phyloP scores from a whole-genome alignment of 805 yeast genomes.

The Candida yuanshanica region DNA sequence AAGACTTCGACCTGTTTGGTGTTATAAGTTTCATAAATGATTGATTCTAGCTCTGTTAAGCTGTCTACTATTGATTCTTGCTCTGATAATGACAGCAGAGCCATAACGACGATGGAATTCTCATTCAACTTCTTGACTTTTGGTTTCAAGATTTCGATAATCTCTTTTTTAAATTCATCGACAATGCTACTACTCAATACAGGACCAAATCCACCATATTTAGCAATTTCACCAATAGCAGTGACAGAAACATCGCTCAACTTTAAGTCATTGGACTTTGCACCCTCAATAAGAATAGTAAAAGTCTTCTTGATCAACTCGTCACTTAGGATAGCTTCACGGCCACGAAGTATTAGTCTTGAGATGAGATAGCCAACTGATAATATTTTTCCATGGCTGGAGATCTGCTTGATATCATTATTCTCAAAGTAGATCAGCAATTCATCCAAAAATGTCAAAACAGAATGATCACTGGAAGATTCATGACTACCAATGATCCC shows the following conservation, averaged over 20 bases:
- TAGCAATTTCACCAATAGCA: constrained; percentile 31
- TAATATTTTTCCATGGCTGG: constrained; percentile 19
- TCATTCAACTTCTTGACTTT: constrained; percentile 55
- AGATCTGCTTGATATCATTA: constrained; percentile 7
- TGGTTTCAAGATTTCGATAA: constrained; percentile 28
- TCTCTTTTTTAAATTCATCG: constrained; percentile 14
- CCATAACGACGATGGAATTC: constrained; percentile 47
- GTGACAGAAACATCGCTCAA: constrained; percentile 16
- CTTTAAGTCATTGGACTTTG: constrained; percentile 8
- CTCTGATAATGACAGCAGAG: constrained; percentile 43
- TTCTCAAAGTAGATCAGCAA: constrained; percentile 8
- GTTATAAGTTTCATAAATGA: constrained; percentile 51
- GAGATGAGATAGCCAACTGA: constrained; percentile 42
- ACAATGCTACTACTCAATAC: constrained; percentile 14
- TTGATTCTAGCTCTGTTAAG: constrained; percentile 25
- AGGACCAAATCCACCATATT: constrained; percentile 32
- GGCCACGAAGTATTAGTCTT: constrained; percentile 27
- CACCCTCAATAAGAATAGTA: background rate
- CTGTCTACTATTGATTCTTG: constrained; percentile 23
- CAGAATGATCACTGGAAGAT: constrained; percentile 8
- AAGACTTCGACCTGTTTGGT: constrained; percentile 72
- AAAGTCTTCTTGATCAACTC: background rate
- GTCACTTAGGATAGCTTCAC: constrained; percentile 4
- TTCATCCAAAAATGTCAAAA: constrained; percentile 5
- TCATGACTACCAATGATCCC: constrained; percentile 48